These are phyloP conservation scores for Zygosaccharomyces kombuchaensis DNA, from an alignment of 805 yeast genomes.

Conservation along the genomic window DNA sequence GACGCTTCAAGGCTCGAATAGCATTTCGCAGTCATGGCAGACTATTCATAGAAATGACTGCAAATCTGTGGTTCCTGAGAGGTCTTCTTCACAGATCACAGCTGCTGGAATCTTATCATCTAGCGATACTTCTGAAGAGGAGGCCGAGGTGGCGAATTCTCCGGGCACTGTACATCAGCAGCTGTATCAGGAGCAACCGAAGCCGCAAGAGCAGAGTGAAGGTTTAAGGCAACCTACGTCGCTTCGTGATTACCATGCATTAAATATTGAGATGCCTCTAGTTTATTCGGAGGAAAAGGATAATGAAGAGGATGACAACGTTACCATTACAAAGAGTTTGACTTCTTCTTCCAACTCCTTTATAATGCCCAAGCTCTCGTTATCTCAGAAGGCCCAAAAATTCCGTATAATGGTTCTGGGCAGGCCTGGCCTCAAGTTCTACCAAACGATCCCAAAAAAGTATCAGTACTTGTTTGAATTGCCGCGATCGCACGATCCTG, in stretches of 20 bases:
- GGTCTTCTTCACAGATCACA: constrained; percentile 20
- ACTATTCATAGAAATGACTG: constrained; percentile 20
- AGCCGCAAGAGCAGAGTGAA: background rate
- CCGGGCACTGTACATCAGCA: constrained; percentile 11
- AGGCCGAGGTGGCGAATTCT: constrained; percentile 16
- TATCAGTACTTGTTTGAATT: constrained; percentile 24
- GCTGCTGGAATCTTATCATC: constrained; percentile 24
- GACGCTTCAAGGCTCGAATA: constrained; percentile 1
- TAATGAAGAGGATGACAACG: constrained; percentile 18
- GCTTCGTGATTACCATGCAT: constrained; percentile 2
- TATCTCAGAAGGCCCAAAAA: constrained; percentile 19
- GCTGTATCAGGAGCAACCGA: constrained; percentile 4
- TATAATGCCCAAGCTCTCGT: constrained; percentile 33
- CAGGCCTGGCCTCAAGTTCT: constrained; percentile 25
- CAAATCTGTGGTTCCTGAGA: constrained; percentile 13
- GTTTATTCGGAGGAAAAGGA: constrained; percentile 8
- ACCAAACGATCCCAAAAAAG: constrained; percentile 23
- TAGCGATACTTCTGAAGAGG: constrained; percentile 35
- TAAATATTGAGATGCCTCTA: constrained; percentile 9
- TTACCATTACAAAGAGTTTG: constrained; percentile 24
- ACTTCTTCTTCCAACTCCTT: constrained; percentile 31
- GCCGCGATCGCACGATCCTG: constrained; percentile 19
- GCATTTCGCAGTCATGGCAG: constrained; percentile 33
- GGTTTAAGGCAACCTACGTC: constrained; percentile 6
- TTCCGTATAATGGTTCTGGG: constrained; percentile 28